Evolutionary conservation across 1,284 basidiomycete species (phyloP).

Genomic region (Coniophora puteana): DNA sequence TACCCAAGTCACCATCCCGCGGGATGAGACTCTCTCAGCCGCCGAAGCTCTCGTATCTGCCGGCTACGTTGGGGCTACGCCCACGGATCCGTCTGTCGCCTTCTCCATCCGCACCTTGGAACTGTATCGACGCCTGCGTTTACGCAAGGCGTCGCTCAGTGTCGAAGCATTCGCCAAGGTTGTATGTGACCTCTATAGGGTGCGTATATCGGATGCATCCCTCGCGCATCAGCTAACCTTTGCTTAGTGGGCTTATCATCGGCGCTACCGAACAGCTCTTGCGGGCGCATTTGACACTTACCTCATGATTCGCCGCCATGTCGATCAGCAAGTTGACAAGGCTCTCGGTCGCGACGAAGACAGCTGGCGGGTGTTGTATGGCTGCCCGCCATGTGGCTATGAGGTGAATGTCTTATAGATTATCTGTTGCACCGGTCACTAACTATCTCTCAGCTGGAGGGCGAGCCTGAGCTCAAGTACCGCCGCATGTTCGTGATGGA

Average conservation of each 20-base stretch:
- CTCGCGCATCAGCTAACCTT: too few species aligned
- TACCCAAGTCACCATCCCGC: too few species aligned
- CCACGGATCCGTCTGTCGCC: constrained; percentile 17
- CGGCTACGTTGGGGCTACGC: background rate
- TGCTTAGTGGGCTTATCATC: constrained; percentile 17
- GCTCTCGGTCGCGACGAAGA: background rate
- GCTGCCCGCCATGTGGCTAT: background rate
- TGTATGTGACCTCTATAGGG: constrained; percentile 27
- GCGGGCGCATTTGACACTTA: background rate
- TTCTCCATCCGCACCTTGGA: constrained; percentile 28
- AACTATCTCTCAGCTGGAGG: background rate
- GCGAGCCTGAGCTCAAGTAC: background rate
- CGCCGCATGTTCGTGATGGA: background rate
- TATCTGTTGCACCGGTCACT: background rate
- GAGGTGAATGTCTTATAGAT: background rate
- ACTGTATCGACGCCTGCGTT: constrained; percentile 20
- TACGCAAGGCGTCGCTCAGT: constrained; percentile 25
- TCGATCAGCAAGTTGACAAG: background rate
- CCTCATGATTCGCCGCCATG: background rate
- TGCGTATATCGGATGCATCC: constrained; percentile 14
- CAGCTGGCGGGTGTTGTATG: background rate
- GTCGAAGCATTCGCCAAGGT: constrained; percentile 30
- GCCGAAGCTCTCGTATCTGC: background rate
- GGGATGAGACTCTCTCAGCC: too few species aligned
- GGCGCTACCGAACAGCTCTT: too few species aligned